phyloP scores from a whole-genome alignment of 805 yeast species.

The Vanderwaltozyma yarrowii region DNA sequence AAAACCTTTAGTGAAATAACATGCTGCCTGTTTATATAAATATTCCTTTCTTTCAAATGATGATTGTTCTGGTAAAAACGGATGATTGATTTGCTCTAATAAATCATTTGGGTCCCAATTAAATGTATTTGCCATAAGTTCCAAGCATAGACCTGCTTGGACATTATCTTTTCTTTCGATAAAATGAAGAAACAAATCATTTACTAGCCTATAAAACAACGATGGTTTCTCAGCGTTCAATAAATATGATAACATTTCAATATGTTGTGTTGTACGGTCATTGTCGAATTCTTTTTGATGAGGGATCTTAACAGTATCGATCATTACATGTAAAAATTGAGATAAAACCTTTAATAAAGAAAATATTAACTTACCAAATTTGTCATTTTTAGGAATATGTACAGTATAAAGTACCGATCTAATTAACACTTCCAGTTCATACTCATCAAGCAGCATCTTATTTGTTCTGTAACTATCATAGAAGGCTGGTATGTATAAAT shows the following conservation, averaged over 20 bases:
- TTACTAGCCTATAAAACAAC: conserved; percentile 66
- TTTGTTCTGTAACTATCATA: conserved; percentile 21
- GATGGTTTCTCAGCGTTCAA: conserved; percentile 73
- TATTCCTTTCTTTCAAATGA: conserved; percentile 74
- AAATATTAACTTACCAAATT: conserved; percentile 41
- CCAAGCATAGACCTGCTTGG: conserved; percentile 78
- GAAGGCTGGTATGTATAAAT: conserved; percentile 18
- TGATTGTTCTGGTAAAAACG: conserved; percentile 69
- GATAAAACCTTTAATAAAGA: conserved; percentile 44
- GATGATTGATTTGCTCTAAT: conserved; percentile 49
- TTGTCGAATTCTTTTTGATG: conserved; percentile 76
- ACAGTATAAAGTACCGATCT: conserved; percentile 11
- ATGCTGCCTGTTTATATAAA: conserved; percentile 59
- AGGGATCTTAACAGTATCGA: conserved; percentile 56
- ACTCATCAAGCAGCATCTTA: conserved; percentile 15
- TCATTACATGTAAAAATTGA: conserved; percentile 53
- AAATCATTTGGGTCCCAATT: conserved; percentile 55
- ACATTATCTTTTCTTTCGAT: conserved; percentile 49
- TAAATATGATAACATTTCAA: conserved; percentile 66
- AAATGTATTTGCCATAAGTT: conserved; percentile 65
- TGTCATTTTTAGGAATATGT: conserved; percentile 44
- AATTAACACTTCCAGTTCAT: conserved; percentile 15
- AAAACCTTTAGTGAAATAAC: conserved; percentile 57
- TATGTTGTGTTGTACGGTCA: conserved; percentile 70
- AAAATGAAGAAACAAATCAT: conserved; percentile 61